These are phyloP conservation scores for Aspergillus bombycis DNA, from an alignment of 2,329 filamentous ascomycete species.

Conservation along the genomic window DNA sequence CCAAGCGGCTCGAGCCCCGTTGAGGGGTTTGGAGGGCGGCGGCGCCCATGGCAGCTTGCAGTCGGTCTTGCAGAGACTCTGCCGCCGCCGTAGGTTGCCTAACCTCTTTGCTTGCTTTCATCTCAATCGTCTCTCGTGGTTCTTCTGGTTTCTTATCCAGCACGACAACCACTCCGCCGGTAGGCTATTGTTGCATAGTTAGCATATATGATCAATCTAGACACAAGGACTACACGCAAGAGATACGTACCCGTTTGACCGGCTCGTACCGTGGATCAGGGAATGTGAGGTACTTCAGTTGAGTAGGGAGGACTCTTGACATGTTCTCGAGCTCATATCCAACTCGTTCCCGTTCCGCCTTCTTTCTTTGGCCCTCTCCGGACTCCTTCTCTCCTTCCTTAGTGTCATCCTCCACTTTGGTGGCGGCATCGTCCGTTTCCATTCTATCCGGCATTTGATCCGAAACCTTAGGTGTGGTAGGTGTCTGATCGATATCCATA, in stretches of 20 bases:
- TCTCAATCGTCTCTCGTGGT: slow-evolving; percentile 78
- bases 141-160: slow-evolving; percentile 80
- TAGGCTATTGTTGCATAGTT: slow-evolving; percentile 65
- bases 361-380: slow-evolving; percentile 74
- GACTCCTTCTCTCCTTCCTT: slow-evolving; percentile 64
- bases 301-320: slow-evolving; percentile 86
- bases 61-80: slow-evolving; percentile 48
- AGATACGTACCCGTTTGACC: slow-evolving; percentile 74
- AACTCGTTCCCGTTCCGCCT: slow-evolving; percentile 91
- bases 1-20: slow-evolving; percentile 28
- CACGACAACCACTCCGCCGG: slow-evolving; percentile 90
- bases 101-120: slow-evolving; percentile 80
- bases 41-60: slow-evolving; percentile 43
- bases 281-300: slow-evolving; percentile 96
- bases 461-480: slow-evolving; percentile 70
- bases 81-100: slow-evolving; percentile 46
- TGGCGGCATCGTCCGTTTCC: slow-evolving; percentile 62
- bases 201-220: slow-evolving; percentile 37
- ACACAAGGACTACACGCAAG: neutral
- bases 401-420: slow-evolving; percentile 67
- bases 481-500: slow-evolving; percentile 88
- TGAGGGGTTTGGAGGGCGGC: slow-evolving; percentile 38
- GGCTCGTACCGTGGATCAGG: slow-evolving; percentile 87
- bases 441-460: slow-evolving; percentile 75
- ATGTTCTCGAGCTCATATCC: slow-evolving; percentile 97